Base-by-base conservation (phyloP, 768 basidiomycete species). In the Daedalea quercina region DNA sequence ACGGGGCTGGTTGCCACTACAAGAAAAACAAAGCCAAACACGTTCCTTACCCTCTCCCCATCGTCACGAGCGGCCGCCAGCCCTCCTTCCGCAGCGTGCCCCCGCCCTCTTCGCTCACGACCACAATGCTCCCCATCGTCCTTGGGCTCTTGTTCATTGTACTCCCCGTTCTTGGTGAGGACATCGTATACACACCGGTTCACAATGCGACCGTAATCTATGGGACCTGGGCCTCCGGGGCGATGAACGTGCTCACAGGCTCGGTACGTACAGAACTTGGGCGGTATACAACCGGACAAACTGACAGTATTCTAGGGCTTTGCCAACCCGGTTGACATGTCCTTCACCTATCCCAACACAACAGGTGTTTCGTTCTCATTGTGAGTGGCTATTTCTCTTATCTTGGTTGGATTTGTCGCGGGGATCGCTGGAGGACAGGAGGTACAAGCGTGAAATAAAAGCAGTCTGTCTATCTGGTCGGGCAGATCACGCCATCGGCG, bases 351-450 rank as follows among this genome's bases (percentile, higher is more conserved):
- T 66, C 95, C 96, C 3, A 65, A 65, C 52, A 93, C 81, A 19
- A 90, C 94, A 0, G 96, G 96, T 26, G 77, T 96, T 6, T 85
- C 87, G 3, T 91, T 80, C 66, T 88, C 93, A 26, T 95, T 97
- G 92, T 95, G 63, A 67, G 92, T 76, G 22, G 2, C 22, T 9
- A 35, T 17, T n/a, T 47, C 7, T 8, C 15, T 15, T 40, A 4
- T 31, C 6, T 31, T 31, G 6, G 11, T 31, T 31, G 6, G 4
- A 31, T 11, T 31, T 31, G 28, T 31, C 6, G 28, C 28, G 4
- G 6, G 28, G 28, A 31, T 31, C 28, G 28, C 28, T n/a, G n/a
- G n/a, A n/a, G n/a, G n/a, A n/a, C n/a, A n/a, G n/a, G n/a, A n/a
- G n/a, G n/a, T n/a, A n/a, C n/a, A n/a, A n/a, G n/a, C n/a, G n/a